phyloP scores from a whole-genome alignment of 345 rosid genomes.

The Pugionium cornutum region DNA sequence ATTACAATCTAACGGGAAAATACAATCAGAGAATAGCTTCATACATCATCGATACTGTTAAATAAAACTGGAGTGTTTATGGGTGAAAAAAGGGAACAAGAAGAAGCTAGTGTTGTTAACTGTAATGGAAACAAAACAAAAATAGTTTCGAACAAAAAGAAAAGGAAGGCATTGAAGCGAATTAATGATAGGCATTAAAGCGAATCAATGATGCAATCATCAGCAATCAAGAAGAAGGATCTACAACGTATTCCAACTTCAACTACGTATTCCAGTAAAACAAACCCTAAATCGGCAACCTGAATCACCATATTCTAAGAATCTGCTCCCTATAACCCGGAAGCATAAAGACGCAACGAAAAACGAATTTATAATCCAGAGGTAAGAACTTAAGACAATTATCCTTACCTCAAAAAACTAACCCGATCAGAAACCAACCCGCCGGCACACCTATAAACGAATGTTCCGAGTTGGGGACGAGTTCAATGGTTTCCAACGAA shows the following conservation, averaged over 20 bases:
- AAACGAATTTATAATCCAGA: neutral
- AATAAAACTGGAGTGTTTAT: slow-evolving; percentile 1
- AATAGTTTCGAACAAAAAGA: slow-evolving; percentile 17
- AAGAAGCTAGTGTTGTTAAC: neutral
- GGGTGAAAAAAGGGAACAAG: neutral
- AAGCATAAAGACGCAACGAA: slow-evolving; percentile 5
- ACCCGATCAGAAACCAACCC: slow-evolving; percentile 32
- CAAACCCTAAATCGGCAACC: slow-evolving; percentile 38
- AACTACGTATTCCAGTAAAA: slow-evolving; percentile 18
- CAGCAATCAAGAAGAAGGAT: neutral
- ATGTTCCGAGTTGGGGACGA: slow-evolving; percentile 23
- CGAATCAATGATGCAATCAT: slow-evolving; percentile 16
- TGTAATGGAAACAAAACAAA: slow-evolving; percentile 11
- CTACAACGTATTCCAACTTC: neutral
- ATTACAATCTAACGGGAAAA: neutral
- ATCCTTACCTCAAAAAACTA: slow-evolving; percentile 26
- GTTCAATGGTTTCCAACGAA: slow-evolving; percentile 25
- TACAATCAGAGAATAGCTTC: slow-evolving; percentile 13
- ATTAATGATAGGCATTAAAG: neutral
- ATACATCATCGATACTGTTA: slow-evolving; percentile 5
- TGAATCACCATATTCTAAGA: slow-evolving; percentile 32
- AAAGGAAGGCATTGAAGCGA: neutral
- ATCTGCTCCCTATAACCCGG: slow-evolving; percentile 7
- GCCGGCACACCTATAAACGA: slow-evolving; percentile 30
- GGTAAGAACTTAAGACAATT: neutral